Evolutionary conservation across 2,329 filamentous ascomycete genomes (phyloP), one percentile per base, ranked within the genome.

Genomic region (Colletotrichum navitas): DNA sequence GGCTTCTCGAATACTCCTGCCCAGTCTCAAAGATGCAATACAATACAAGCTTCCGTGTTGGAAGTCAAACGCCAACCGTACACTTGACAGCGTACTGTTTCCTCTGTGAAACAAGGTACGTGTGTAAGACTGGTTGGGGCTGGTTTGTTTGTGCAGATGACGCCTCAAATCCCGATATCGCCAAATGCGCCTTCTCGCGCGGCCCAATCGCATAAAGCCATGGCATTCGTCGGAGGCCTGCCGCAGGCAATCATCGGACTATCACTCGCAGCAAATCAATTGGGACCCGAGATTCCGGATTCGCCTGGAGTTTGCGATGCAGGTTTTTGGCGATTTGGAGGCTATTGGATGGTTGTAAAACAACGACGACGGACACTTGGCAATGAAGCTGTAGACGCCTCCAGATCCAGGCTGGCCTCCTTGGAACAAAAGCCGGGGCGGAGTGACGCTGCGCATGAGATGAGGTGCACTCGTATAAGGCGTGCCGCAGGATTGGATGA

Each of bases 361-460:
- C 49, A 4, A 29, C 29, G 29, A 55, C 41, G 29, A 21, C 43
- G 43, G 5, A 34, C 45, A 55, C 26, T 6, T 32, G 18, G 12
- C 49, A 63, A 39, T 63, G 49, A 29, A 52, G 39, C n/a, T 51
- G 36, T 26, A 21, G 39, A 54, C 45, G 43, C n/a, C 49, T 54
- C 21, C 26, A 39, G 24, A 43, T 18, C 60, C 51, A 56, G 32
- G 29, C 24, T 41, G 55, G 4, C n/a, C 41, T 51, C 4, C n/a
- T 49, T 26, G 34, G 45, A 51, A 58, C 58, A 49, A 29, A 68
- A 62, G 49, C 63, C 43, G 64, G 47, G 68, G 68, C 64, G 68
- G 52, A 67, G 64, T 32, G 47, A 43, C 21, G 24, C 3, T 36
- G 43, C 61, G 63, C 63, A 71, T 56, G 51, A 29, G n/a, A 32